Evolutionary conservation across 306 rosid genomes (phyloP).

Genomic region (Delonix regia): DNA sequence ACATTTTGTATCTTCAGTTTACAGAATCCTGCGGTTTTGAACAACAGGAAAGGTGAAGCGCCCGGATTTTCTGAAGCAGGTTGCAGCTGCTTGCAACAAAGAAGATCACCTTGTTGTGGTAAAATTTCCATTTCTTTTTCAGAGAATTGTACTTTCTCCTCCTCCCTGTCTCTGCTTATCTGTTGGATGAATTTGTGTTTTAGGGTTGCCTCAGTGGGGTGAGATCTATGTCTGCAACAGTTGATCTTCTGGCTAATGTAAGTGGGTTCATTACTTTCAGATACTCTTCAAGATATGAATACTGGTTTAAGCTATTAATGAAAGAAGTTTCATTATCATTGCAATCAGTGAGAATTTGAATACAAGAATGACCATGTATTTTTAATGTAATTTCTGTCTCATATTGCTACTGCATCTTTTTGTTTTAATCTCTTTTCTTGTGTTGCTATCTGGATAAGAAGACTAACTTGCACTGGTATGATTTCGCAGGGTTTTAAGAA

Average conservation of each 20-base stretch:
- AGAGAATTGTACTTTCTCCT: conserved; percentile 40
- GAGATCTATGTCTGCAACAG: conserved; percentile 69
- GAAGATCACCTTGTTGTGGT: conserved; percentile 82
- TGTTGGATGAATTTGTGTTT: conserved; percentile 2
- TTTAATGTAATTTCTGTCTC: background rate
- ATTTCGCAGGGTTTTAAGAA: conserved; percentile 67
- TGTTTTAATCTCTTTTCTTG: background rate
- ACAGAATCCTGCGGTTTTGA: background rate
- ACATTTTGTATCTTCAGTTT: background rate
- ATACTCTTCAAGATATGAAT: background rate
- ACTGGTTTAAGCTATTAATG: background rate
- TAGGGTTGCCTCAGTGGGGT: conserved; percentile 93
- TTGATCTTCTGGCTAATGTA: conserved; percentile 64
- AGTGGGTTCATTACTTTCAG: conserved; percentile 29
- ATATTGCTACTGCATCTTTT: background rate
- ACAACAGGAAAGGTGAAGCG: conserved; percentile 74
- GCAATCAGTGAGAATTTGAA: background rate
- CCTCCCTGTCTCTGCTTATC: background rate
- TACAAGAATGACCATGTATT: background rate
- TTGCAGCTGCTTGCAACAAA: conserved; percentile 58
- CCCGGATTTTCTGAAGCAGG: conserved; percentile 62
- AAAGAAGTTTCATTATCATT: too few relatives aligned
- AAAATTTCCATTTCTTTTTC: conserved; percentile 38
- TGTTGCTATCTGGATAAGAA: background rate
- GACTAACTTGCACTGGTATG: background rate